phyloP scores from a whole-genome alignment of 306 rosid species.

The Morella rubra region DNA sequence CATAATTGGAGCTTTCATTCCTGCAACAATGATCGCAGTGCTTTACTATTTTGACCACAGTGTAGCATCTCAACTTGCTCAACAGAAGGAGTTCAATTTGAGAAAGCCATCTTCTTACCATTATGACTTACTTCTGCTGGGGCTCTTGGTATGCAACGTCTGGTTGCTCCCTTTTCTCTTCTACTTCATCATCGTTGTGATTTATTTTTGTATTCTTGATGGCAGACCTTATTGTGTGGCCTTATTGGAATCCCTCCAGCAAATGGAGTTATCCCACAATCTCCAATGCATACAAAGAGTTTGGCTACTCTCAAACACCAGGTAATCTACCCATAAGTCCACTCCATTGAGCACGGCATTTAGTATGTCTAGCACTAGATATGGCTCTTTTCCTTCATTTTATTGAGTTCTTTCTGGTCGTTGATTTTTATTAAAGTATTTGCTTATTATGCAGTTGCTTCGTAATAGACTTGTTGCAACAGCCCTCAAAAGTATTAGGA shows the following conservation, averaged over 20 bases:
- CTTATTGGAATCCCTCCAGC: conserved; percentile 94
- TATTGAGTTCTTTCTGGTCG: not conserved
- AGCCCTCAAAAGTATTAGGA: conserved; percentile 67
- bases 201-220: conserved; percentile 15
- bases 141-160: conserved; percentile 61
- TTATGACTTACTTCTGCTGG: conserved; percentile 89
- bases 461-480: conserved; percentile 73
- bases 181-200: not conserved
- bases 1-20: conserved; percentile 94
- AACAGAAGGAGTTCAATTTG: conserved; percentile 94
- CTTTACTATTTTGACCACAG: conserved; percentile 97
- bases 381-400: too few species aligned
- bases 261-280: conserved; percentile 97
- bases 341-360: not conserved
- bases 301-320: conserved; percentile 97
- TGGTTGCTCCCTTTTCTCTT: conserved; percentile 4
- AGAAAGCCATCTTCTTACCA: conserved; percentile 95
- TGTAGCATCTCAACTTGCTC: conserved; percentile 96
- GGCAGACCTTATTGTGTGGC: conserved; percentile 90
- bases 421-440: conserved; percentile 11
- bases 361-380: not conserved
- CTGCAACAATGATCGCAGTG: conserved; percentile 98
- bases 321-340: conserved; percentile 40
- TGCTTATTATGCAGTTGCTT: conserved; percentile 60
- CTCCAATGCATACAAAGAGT: conserved; percentile 99